Evolutionary conservation across 306 rosid species (phyloP), one percentile per base, ranked within the genome.

Genomic region (Trichosanthes cucumerina): DNA sequence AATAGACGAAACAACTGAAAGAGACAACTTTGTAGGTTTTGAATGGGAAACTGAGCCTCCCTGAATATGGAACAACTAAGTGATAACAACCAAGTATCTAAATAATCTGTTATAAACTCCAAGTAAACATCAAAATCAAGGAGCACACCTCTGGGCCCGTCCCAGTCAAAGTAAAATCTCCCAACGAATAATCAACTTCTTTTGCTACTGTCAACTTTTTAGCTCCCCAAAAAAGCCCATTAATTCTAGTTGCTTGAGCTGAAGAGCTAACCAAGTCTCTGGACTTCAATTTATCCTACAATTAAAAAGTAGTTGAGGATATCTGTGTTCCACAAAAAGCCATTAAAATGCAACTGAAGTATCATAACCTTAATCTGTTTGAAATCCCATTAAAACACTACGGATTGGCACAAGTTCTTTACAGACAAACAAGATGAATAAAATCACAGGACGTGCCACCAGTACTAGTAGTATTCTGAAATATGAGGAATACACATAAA

Each of bases 1-100:
- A 81, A 94, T 89, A 41, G 97, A 92, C 77, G 96, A 87, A 33
- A 86, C 64, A 57, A 90, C 88, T 11, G 90, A 88, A 52, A 93
- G 85, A 26, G 86, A 85, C 56, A 93, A 71, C 66, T 43, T 66
- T 79, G 85, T 82, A 7, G 86, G 75, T 78, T 84, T 82, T 81
- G 72, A 79, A 75, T 66, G 26, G 75, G 76, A 81, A 66, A 79
- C 83, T 50, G 75, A 78, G 16, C 77, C 63, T 75, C 41, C 88
- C 89, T 82, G 82, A 44, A 79, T 79, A 75, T 13, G 81, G 21
- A 50, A 81, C 52, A 58, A 81, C 26, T 39, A 18, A 65, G 24
- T 63, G 63, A 78, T 26, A 43, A 77, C 76, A 12, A 59, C 56
- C 31, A 28, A 52, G 33, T 21, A 52, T 24, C 78, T 38, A 65